These are phyloP conservation scores for Epithele typhae DNA, from an alignment of 768 basidiomycete genomes.

Conservation along the genomic window DNA sequence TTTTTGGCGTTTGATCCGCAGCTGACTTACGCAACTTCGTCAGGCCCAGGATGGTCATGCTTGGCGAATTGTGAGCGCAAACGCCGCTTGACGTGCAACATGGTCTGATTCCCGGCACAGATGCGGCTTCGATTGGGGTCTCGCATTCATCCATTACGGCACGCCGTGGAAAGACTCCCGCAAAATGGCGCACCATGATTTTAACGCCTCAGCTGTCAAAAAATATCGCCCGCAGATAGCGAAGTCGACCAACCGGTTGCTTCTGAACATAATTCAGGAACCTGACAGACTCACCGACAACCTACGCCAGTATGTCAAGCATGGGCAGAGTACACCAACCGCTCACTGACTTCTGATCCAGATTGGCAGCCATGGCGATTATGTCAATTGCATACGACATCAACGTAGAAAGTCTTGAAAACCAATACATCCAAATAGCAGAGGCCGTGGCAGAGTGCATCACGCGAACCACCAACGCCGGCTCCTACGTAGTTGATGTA, in stretches of 20 bases:
- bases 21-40: background rate
- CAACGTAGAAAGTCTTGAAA: conserved; percentile 15
- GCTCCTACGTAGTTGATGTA: conserved; percentile 12
- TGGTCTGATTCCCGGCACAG: too few species aligned
- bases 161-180: conserved; percentile 4
- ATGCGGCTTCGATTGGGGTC: conserved; percentile 6
- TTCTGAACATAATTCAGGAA: background rate
- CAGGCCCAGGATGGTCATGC: conserved; percentile 11
- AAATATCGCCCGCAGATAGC: conserved; percentile 4
- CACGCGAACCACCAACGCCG: too few species aligned
- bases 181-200: conserved; percentile 8
- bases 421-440: conserved; percentile 16
- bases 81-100: too few species aligned
- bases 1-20: background rate
- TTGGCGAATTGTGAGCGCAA: conserved; percentile 12
- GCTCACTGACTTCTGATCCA: background rate
- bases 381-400: conserved; percentile 22
- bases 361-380: conserved; percentile 18
- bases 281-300: background rate
- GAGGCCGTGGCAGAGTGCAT: conserved; percentile 9
- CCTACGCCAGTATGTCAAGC: conserved; percentile 2
- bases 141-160: conserved; percentile 8
- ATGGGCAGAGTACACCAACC: background rate
- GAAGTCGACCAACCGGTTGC: conserved; percentile 1
- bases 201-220: conserved; percentile 3